A percentile compares a stretch with the other conserved stretches of the same genome.
These are phyloP conservation scores for Globisporangium viniferum DNA, from an alignment of 352 stramenopile species.

Conservation along the genomic window DNA sequence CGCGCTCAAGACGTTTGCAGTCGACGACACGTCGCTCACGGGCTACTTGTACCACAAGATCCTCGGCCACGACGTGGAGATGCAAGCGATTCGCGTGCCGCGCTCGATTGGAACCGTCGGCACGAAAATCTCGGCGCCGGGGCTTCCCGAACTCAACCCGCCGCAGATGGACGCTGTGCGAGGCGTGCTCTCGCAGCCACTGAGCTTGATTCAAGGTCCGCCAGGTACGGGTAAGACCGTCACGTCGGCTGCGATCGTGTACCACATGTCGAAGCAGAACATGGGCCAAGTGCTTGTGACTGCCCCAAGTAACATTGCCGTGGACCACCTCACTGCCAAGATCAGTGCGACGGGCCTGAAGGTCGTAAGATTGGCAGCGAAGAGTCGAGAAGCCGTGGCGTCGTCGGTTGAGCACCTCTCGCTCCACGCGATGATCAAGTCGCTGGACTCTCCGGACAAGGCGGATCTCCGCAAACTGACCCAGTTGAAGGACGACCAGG, in stretches of 20 bases:
- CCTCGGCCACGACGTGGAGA: conserved; percentile 95
- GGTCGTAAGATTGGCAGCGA: conserved; percentile 97
- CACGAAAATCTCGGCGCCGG: conserved; percentile 87
- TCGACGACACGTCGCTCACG: conserved; percentile 97
- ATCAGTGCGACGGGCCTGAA: conserved; percentile 97
- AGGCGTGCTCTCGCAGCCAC: conserved; percentile 93
- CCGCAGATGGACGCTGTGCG: conserved; percentile 96
- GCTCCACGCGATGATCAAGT: conserved; percentile 97
- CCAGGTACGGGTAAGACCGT: conserved; percentile 97
- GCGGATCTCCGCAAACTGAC: conserved; percentile 90
- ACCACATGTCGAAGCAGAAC: conserved; percentile 98
- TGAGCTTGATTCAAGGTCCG: conserved; percentile 98
- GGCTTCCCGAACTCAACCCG: conserved; percentile 96
- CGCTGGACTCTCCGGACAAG: conserved; percentile 86
- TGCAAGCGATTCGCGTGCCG: conserved; percentile 87
- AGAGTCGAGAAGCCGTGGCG: conserved; percentile 94
- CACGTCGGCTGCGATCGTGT: conserved; percentile 98
- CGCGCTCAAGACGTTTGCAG: conserved; percentile 98
- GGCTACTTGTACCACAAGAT: conserved; percentile 99
- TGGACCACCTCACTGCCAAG: conserved; percentile 96
- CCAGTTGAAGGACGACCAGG: conserved; percentile 96
- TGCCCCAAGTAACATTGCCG: conserved; percentile 98
- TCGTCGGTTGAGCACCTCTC: conserved; percentile 97
- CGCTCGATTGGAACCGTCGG: conserved; percentile 59
- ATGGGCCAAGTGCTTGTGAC: conserved; percentile 99